Base-by-base conservation (phyloP, 352 stramenopile genomes). In the Peronospora tabacina region DNA sequence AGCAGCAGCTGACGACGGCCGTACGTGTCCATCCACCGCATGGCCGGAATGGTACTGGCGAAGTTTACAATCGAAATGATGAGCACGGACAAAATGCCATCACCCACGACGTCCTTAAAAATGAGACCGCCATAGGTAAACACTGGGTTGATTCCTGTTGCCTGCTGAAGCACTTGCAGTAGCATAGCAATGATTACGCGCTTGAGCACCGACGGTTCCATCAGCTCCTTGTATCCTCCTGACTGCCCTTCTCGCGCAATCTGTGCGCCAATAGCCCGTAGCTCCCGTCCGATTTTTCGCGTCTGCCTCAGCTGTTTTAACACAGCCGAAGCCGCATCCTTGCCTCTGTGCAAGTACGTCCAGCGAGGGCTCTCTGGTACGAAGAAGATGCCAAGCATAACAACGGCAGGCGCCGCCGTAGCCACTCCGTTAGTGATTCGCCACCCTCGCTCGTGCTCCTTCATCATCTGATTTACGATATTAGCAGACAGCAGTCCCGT, bases 331-430 rank as follows among this genome's bases (percentile, higher is more conserved):
- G 72, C 72, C 37, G 47, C 47, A 0, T 79, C 68, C 13, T 70
- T 66, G 41, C 70, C 65, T 30, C 68, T 75, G 36, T 75, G 47
- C 52, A 61, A 17, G 57, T 80, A 72, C 11, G 66, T 60, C 64
- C 64, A 84, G 10, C 72, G 70, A 40, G 72, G 72, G n/a, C 54
- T 68, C 41, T 84, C 72, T 0, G 72, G 72, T 6, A 83, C 68
- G 44, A 63, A 68, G 13, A 50, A 71, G 41, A 83, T 58, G 26
- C 67, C 62, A 7, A 46, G 16, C 38, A 78, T 56, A 1, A 78
- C 67, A 8, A 78, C 40, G 0, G 75, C 1, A n/a, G 66, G 61
- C 13, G 61, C 35, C 0, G 45, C 43, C 51, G 71, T 66, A 2
- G 66, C 50, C 7, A 75, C 41, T n/a, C 46, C 61, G 20, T 75